These are phyloP conservation scores for Neurospora sp. DNA, from an alignment of 495 filamentous ascomycete species.

Conservation along the genomic window DNA sequence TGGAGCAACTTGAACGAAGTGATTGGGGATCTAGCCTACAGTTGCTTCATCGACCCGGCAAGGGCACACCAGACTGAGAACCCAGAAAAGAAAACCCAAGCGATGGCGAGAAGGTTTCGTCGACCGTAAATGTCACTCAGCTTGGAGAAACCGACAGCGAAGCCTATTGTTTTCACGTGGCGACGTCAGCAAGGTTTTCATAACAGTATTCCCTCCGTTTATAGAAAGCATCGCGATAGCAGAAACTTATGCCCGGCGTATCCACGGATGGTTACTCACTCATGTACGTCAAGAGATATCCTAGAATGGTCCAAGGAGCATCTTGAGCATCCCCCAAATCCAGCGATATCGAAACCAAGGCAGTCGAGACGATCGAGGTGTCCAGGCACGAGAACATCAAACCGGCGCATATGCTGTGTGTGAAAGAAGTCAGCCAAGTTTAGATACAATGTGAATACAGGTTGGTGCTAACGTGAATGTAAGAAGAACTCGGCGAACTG, in stretches of 20 bases:
- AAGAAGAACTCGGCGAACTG: conserved; percentile 5
- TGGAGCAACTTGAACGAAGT: neutral
- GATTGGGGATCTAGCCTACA: conserved; percentile 30
- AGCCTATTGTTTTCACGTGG: conserved; percentile 23
- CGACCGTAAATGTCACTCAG: conserved; percentile 51
- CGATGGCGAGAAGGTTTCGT: conserved; percentile 35
- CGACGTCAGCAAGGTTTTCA: neutral
- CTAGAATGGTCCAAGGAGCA: conserved; percentile 48
- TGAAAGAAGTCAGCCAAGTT: neutral
- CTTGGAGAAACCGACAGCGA: conserved; percentile 50
- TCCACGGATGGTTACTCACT: conserved; percentile 23
- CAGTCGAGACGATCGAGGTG: conserved; percentile 54
- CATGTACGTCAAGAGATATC: conserved; percentile 52
- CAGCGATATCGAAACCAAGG: conserved; percentile 49
- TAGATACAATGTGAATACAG: neutral
- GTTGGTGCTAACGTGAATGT: conserved; percentile 14
- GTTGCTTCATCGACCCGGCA: conserved; percentile 39
- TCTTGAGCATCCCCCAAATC: conserved; percentile 43
- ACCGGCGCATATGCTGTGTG: conserved; percentile 40
- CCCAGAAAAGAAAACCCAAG: conserved; percentile 43
- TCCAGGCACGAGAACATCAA: conserved; percentile 54
- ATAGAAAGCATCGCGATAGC: neutral
- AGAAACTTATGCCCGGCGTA: neutral
- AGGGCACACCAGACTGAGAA: conserved; percentile 49
- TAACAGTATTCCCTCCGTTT: neutral